Evolutionary conservation across 148 eudicot genomes (phyloP).

Genomic region (Bassia scoparia): DNA sequence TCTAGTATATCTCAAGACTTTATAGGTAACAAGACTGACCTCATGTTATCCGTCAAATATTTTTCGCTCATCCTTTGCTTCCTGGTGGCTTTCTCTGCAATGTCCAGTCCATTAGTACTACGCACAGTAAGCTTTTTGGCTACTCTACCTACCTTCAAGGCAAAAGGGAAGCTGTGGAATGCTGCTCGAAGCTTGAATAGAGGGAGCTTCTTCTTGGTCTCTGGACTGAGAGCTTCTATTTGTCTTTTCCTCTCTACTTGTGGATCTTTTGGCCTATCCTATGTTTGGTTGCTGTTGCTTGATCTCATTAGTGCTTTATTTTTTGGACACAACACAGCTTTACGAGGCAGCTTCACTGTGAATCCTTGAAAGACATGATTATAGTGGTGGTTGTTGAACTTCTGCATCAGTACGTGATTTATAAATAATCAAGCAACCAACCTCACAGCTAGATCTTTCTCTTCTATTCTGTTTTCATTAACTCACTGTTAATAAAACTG

Average conservation of each 20-base stretch:
- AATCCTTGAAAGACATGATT: conserved; percentile 30
- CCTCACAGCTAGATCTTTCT: neutral
- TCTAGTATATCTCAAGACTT: conserved; percentile 31
- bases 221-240: conserved; percentile 73
- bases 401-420: neutral
- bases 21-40: conserved; percentile 44
- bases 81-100: conserved; percentile 69
- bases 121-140: conserved; percentile 75
- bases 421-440: neutral
- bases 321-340: conserved; percentile 73
- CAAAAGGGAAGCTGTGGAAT: conserved; percentile 44
- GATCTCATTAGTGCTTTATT: conserved; percentile 57
- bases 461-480: too few species aligned
- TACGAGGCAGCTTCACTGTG: conserved; percentile 53
- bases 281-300: conserved; percentile 57
- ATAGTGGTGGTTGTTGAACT: conserved; percentile 7
- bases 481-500: too few species aligned
- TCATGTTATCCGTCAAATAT: conserved; percentile 55
- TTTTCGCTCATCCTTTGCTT: conserved; percentile 66
- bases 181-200: conserved; percentile 57
- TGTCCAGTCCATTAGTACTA: conserved; percentile 75
- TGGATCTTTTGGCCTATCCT: conserved; percentile 84
- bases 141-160: conserved; percentile 50
- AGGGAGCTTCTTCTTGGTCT: conserved; percentile 74
- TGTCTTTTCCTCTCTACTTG: conserved; percentile 74